These are phyloP conservation scores for Tylopilus balloui DNA, from an alignment of 768 basidiomycete genomes.

Conservation along the genomic window DNA sequence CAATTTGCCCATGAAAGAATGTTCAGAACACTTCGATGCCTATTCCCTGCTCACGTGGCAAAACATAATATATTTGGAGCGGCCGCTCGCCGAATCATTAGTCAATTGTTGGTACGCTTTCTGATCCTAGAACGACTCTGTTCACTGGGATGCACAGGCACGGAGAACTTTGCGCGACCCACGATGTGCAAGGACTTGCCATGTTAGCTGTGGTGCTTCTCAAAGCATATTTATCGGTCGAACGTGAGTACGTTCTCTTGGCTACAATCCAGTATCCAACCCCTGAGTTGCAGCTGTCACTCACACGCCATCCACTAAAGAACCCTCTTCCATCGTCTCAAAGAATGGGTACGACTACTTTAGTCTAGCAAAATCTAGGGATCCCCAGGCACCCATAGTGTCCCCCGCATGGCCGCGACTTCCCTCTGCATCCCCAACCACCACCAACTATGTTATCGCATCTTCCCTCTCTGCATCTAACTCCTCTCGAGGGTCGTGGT, in stretches of 20 bases:
- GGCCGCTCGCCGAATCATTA: conserved; percentile 37
- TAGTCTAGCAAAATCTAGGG: conserved; percentile 37
- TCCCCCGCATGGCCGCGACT: conserved; percentile 54
- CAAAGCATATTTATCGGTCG: conserved; percentile 34
- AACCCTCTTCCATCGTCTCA: conserved; percentile 15
- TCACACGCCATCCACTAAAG: conserved; percentile 19
- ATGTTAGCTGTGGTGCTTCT: conserved; percentile 70
- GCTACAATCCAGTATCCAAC: neutral
- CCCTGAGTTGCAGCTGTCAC: neutral
- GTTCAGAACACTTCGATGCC: conserved; percentile 51
- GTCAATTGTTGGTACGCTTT: conserved; percentile 43
- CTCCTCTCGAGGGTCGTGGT: conserved; percentile 78
- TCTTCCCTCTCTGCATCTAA: conserved; percentile 48
- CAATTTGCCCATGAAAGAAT: conserved; percentile 68
- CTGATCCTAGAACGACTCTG: neutral
- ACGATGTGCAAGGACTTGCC: conserved; percentile 78
- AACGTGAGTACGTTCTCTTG: conserved; percentile 9
- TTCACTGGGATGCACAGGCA: conserved; percentile 34
- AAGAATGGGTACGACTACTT: conserved; percentile 54
- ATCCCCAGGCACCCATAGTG: conserved; percentile 36
- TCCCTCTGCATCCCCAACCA: conserved; percentile 40
- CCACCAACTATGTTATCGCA: conserved; percentile 33
- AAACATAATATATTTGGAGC: conserved; percentile 25
- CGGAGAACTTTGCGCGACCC: conserved; percentile 40
- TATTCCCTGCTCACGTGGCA: conserved; percentile 37